Percentiles rank a stretch among this genome's conserved stretches.
Conservation (phyloP, 2,329 filamentous ascomycete genomes). For the Epichloe gansuensis region DNA sequence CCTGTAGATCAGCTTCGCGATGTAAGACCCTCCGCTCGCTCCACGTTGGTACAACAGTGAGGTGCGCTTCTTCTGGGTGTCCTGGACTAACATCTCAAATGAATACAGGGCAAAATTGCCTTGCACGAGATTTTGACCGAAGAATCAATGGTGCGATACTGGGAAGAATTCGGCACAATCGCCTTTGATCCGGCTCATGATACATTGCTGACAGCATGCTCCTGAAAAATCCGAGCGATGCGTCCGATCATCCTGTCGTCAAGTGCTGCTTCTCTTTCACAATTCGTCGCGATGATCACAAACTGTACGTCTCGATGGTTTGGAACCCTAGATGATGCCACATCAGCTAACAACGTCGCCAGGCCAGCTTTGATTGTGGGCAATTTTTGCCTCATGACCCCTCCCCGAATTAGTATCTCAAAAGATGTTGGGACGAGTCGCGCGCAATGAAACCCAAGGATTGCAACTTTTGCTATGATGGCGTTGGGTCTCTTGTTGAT, state of each 20-base stretch:
- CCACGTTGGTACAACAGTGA: not conserved
- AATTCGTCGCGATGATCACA: conserved; percentile 86
- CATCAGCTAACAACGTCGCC: conserved; percentile 2
- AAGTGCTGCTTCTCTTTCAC: conserved; percentile 98
- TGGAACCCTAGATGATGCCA: not conserved
- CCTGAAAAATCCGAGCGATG: conserved; percentile 71
- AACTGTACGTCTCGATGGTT: conserved; percentile 58
- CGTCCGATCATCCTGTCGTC: conserved; percentile 59
- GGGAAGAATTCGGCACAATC: conserved; percentile 98
- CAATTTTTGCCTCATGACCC: conserved; percentile 82
- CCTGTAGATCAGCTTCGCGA: conserved; percentile 84
- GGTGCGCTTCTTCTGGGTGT: not conserved
- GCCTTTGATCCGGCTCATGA: conserved; percentile 92
- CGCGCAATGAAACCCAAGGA: not conserved
- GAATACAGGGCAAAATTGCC: conserved; percentile 70
- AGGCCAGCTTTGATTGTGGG: conserved; percentile 92
- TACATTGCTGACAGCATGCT: conserved; percentile 86
- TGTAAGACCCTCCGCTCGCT: conserved; percentile 40
- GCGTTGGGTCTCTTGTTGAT: not conserved
- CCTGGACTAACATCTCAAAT: not conserved
- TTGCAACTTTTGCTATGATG: not conserved
- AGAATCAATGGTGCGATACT: conserved; percentile 89
- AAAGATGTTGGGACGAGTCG: not conserved
- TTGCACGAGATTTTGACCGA: conserved; percentile 94
- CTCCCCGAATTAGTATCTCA: conserved; percentile 9